Conservation (phyloP, 2,329 filamentous ascomycete genomes). For the Beauveria australis region DNA sequence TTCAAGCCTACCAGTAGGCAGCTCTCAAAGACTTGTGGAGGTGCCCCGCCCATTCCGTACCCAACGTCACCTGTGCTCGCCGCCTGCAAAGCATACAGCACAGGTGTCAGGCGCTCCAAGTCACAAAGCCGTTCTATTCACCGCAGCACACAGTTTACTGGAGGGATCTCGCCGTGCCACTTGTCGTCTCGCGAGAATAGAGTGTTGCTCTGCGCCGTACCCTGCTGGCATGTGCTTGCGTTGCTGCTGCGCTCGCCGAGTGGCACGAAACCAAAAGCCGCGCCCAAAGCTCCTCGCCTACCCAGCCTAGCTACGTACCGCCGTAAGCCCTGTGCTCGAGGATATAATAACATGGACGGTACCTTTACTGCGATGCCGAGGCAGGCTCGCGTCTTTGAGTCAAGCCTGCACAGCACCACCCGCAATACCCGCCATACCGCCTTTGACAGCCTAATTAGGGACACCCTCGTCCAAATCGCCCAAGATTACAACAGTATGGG, state of each 20-base stretch:
- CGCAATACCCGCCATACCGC: neutral
- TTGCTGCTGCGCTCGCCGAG: neutral
- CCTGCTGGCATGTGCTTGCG: neutral
- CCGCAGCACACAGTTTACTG: neutral
- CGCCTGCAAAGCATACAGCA: neutral
- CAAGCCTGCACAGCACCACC: neutral
- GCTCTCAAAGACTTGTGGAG: neutral
- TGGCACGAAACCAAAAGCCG: conserved; percentile 1
- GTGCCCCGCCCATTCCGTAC: conserved; percentile 1
- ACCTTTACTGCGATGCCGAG: conserved; percentile 4
- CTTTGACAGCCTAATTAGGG: conserved; percentile 1
- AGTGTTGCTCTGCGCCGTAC: neutral
- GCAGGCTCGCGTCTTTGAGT: conserved; percentile 8
- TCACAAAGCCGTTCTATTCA: neutral
- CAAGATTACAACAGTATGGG: conserved; percentile 5
- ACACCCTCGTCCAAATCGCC: neutral
- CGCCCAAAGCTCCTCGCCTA: neutral
- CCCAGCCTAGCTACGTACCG: neutral
- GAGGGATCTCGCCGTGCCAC: neutral
- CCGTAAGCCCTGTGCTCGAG: neutral
- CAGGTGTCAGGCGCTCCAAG: neutral
- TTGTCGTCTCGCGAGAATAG: conserved; percentile 2
- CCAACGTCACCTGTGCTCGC: neutral
- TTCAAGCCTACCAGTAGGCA: neutral
- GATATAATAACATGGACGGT: conserved; percentile 5